Evolutionary conservation across 805 yeast genomes (phyloP), one percentile per base, ranked within the genome.

Genomic region (Cyberlindnera mississippiensis): DNA sequence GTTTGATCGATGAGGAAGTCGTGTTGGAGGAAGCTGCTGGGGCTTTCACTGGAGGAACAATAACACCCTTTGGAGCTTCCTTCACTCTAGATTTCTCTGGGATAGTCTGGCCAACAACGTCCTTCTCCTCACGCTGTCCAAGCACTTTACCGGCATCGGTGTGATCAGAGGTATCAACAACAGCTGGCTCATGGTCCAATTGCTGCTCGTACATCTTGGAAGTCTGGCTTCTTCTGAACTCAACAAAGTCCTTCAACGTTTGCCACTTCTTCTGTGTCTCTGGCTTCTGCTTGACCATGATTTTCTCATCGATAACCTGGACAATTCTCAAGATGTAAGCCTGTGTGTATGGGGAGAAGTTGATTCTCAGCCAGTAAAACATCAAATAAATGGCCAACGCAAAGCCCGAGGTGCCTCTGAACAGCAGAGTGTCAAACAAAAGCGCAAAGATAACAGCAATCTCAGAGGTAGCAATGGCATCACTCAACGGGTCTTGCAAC

Each of bases 311-410:
- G 24, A 62, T 37, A 28, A 52, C 49, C 22, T 48, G 33, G 15
- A 66, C 41, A 7, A 60, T n/a, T 32, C 57, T 62, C 33, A 68
- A 45, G 15, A 62, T 30, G 18, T 62, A 57, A 4, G 58, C 58
- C 48, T 68, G 72, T 2, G 68, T 61, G 41, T 68, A 68, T 9
- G 68, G 63, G 9, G 71, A 64, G 50, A 67, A 81, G 48, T 83
- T 74, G 40, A 85, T 60, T 63, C 88, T 74, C 50, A 85, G 64
- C 89, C 91, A 84, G 64, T 78, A 80, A 57, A 85, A 78, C 44
- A 72, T 59, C 40, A 71, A 50, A 59, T 80, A 82, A 33, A 75
- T 56, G 13, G 72, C 72, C 55, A 85, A 67, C 37, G 83, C 85
- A 59, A 69, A 82, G 3, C 93, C 93, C 2, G 88, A 72, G 11